Evolutionary conservation across 2,329 filamentous ascomycete species (phyloP).

Genomic region (Ophiostoma tasmaniense): DNA sequence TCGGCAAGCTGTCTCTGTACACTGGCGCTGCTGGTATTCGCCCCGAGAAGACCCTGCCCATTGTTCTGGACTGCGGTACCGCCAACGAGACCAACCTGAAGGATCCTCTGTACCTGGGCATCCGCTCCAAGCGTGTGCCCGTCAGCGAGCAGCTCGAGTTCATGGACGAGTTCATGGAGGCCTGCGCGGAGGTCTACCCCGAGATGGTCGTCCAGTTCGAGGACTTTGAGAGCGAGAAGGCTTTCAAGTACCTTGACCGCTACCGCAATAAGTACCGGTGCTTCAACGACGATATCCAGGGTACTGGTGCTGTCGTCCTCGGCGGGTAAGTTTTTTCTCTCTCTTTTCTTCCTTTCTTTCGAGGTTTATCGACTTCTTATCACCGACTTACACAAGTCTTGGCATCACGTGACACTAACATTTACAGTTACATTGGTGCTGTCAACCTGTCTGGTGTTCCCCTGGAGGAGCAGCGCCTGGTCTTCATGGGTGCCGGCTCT

Average conservation of each 20-base stretch:
- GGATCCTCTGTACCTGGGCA: slow-evolving; percentile 79
- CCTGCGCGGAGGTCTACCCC: slow-evolving; percentile 64
- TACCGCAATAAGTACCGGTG: slow-evolving; percentile 85
- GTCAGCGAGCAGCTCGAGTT: slow-evolving; percentile 77
- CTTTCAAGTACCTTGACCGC: slow-evolving; percentile 84
- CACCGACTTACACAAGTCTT: slow-evolving; percentile 14
- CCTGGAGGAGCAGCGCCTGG: slow-evolving; percentile 80
- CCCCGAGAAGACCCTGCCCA: slow-evolving; percentile 71
- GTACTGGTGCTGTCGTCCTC: slow-evolving; percentile 89
- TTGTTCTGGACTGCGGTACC: slow-evolving; percentile 59
- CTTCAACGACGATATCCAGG: slow-evolving; percentile 99
- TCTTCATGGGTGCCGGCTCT: slow-evolving; percentile 93
- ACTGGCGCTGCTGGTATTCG: slow-evolving; percentile 91
- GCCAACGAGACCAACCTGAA: slow-evolving; percentile 57
- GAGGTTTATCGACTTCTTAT: not conserved
- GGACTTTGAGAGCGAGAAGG: slow-evolving; percentile 87
- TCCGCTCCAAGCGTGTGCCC: slow-evolving; percentile 71
- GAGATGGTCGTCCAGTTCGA: slow-evolving; percentile 81
- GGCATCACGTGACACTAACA: slow-evolving; percentile 24
- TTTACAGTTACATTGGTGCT: slow-evolving; percentile 50
- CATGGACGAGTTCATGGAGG: slow-evolving; percentile 95
- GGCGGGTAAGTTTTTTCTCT: slow-evolving; percentile 50
- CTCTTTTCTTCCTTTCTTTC: not conserved
- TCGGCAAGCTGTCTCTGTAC: slow-evolving; percentile 93
- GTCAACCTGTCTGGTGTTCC: slow-evolving; percentile 82